Conservation (phyloP, 345 rosid species). For the Angophora floribunda region DNA sequence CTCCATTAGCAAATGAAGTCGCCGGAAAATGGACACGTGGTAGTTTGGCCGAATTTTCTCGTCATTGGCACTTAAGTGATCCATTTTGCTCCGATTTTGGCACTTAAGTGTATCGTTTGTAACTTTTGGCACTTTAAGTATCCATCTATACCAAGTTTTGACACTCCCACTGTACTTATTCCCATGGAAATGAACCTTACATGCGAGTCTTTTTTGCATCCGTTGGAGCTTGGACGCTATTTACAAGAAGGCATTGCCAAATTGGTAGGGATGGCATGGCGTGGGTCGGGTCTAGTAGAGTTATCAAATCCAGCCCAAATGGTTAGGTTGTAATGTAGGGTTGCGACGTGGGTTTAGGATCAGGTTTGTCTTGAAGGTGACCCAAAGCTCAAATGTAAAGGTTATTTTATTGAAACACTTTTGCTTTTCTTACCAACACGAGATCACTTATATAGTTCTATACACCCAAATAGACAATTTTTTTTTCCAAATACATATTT, state of each 20-base stretch:
- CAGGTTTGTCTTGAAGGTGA: not conserved
- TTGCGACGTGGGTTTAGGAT: not conserved
- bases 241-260: not conserved
- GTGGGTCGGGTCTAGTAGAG: not conserved
- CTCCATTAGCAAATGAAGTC: no score
- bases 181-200: not conserved
- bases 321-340: not conserved
- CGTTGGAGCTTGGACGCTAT: not conserved
- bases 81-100: no score
- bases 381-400: not conserved
- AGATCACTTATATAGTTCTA: not conserved
- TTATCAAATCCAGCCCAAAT: not conserved
- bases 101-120: no score
- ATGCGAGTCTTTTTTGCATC: not conserved
- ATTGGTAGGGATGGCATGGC: not conserved
- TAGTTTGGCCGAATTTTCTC: no score
- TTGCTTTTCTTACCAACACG: no score
- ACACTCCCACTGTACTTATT: no score
- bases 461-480: not conserved
- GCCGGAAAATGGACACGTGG: no score
- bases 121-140: no score
- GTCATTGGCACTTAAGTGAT: no score
- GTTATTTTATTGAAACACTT: not conserved
- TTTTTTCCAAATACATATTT: not conserved
- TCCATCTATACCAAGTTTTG: no score